phyloP scores from a whole-genome alignment of 495 filamentous ascomycete species.

The Penicillium nucicola region DNA sequence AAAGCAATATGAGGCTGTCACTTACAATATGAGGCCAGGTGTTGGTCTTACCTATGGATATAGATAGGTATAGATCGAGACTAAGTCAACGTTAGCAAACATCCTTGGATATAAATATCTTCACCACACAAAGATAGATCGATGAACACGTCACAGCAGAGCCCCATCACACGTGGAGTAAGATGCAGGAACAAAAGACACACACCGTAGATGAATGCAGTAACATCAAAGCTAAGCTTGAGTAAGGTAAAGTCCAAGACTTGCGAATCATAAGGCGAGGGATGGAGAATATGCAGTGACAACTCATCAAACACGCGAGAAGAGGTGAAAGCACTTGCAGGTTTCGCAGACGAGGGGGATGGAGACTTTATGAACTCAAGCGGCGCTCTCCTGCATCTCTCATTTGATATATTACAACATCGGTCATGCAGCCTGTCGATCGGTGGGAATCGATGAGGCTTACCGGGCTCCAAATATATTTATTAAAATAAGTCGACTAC shows the following conservation, averaged over 20 bases:
- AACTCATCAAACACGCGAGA: slow-evolving; percentile 26
- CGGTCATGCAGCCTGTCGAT: slow-evolving; percentile 50
- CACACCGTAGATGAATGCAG: slow-evolving; percentile 12
- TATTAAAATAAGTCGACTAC: slow-evolving; percentile 5
- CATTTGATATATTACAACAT: slow-evolving; percentile 53
- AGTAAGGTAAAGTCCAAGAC: not conserved
- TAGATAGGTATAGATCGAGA: too few species aligned
- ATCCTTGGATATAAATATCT: too few species aligned
- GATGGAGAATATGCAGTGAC: slow-evolving; percentile 18
- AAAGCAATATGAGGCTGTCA: too few species aligned
- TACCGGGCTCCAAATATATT: slow-evolving; percentile 17
- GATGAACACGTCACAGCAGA: too few species aligned
- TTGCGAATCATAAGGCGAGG: slow-evolving; percentile 5
- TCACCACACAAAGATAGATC: too few species aligned
- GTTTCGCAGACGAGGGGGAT: slow-evolving; percentile 27
- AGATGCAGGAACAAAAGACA: slow-evolving; percentile 3
- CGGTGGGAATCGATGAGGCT: slow-evolving; percentile 34
- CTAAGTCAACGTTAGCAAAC: too few species aligned
- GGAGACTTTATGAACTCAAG: slow-evolving; percentile 37
- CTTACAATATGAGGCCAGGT: too few species aligned
- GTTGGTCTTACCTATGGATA: too few species aligned
- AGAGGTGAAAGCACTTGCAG: slow-evolving; percentile 28
- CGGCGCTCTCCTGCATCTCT: slow-evolving; percentile 44
- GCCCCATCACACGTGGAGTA: not conserved
- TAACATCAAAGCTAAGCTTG: not conserved